Conservation (phyloP, 2,329 filamentous ascomycete genomes). For the Leptosphaerulina australis region DNA sequence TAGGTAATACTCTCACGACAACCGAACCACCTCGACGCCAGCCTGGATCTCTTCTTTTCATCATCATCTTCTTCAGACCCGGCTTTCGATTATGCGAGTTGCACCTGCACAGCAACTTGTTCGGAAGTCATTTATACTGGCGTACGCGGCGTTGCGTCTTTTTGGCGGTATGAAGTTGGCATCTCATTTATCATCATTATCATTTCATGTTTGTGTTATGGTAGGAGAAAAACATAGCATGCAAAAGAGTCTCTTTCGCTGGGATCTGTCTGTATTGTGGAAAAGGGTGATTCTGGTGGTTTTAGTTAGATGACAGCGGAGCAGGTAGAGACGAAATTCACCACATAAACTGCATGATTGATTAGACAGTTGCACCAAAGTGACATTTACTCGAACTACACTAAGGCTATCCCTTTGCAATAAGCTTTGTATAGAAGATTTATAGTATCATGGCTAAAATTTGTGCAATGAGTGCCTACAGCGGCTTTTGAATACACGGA, state of each 20-base stretch:
- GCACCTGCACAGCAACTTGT: slow-evolving; percentile 28
- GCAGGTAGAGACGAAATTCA: slow-evolving; percentile 29
- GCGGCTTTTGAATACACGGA: no score
- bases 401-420: no score
- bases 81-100: slow-evolving; percentile 29
- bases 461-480: no score
- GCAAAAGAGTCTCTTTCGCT: slow-evolving; percentile 33
- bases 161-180: slow-evolving; percentile 27
- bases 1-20: slow-evolving; percentile 45
- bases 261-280: slow-evolving; percentile 23
- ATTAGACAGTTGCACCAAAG: no score
- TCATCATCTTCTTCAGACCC: slow-evolving; percentile 30
- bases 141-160: slow-evolving; percentile 37
- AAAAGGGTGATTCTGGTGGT: slow-evolving; percentile 21
- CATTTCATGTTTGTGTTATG: slow-evolving; percentile 28
- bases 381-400: no score
- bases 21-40: slow-evolving; percentile 34
- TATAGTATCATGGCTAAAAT: no score
- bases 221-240: slow-evolving; percentile 38
- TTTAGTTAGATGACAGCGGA: slow-evolving; percentile 32
- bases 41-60: slow-evolving; percentile 38
- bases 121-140: slow-evolving; percentile 33
- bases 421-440: no score
- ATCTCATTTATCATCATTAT: slow-evolving; percentile 32
- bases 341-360: no score